phyloP scores from a whole-genome alignment of 352 stramenopile species.

The Pythium phragmitis region DNA sequence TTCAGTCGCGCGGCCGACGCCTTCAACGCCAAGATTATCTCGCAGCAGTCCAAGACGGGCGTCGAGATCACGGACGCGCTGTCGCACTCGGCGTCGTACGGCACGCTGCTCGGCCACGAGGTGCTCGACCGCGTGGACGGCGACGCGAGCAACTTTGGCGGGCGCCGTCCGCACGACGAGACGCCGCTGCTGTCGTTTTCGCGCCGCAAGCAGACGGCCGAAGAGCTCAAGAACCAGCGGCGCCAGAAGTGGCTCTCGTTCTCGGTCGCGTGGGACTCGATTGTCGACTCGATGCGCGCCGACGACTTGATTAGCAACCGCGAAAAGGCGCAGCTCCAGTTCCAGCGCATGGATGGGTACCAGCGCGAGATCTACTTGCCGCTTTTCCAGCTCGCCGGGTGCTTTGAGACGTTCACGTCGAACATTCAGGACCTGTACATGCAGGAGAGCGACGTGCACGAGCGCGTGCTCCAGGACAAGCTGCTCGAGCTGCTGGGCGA shows the following conservation, averaged over 20 bases:
- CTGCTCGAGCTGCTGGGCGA: constrained; percentile 78
- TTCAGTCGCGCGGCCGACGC: constrained; percentile 87
- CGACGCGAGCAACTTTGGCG: constrained; percentile 20
- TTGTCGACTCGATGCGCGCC: constrained; percentile 95
- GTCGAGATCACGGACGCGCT: constrained; percentile 31
- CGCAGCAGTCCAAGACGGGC: constrained; percentile 72
- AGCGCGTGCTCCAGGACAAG: constrained; percentile 79
- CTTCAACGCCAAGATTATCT: constrained; percentile 88
- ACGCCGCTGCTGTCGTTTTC: constrained; percentile 86
- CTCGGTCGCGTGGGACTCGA: constrained; percentile 96
- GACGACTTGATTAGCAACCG: constrained; percentile 91
- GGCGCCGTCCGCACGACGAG: constrained; percentile 40
- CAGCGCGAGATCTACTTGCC: constrained; percentile 98
- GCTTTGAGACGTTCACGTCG: constrained; percentile 92
- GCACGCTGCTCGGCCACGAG: constrained; percentile 33
- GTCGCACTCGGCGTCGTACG: constrained; percentile 28
- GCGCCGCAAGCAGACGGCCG: constrained; percentile 74
- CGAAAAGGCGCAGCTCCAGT: constrained; percentile 91
- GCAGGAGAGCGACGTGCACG: constrained; percentile 53
- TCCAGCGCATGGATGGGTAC: constrained; percentile 95
- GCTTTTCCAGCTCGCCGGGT: constrained; percentile 97
- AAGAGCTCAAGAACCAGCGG: constrained; percentile 88
- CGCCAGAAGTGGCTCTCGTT: constrained; percentile 99
- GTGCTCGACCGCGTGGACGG: constrained; percentile 33
- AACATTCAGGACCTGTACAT: constrained; percentile 74